phyloP scores from a whole-genome alignment of 169 alveolate genomes.

The Plasmodium gaboni region DNA sequence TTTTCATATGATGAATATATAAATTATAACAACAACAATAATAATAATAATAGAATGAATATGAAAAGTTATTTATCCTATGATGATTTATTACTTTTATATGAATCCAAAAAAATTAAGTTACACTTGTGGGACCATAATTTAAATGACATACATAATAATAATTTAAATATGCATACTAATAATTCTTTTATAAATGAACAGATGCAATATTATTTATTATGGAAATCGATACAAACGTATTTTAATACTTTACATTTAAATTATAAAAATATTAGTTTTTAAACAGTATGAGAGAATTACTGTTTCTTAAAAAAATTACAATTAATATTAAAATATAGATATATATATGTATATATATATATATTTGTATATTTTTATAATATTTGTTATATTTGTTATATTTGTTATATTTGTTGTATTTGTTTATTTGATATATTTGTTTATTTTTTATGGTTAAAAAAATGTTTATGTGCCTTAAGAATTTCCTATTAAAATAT shows the following conservation, averaged over 20 bases:
- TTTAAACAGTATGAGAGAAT: not conserved
- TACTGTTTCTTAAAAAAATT: not conserved
- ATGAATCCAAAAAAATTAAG: slow-evolving; percentile 29
- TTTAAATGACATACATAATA: slow-evolving; percentile 6
- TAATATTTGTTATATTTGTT: too few relatives aligned
- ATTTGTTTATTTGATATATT: too few relatives aligned
- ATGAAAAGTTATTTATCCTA: not conserved
- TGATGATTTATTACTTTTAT: slow-evolving; percentile 27
- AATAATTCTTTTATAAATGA: not conserved
- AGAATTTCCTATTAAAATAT: too few relatives aligned
- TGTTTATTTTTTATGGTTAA: too few relatives aligned
- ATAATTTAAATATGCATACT: not conserved
- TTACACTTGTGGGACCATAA: slow-evolving; percentile 30
- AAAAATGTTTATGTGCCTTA: too few relatives aligned
- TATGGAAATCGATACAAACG: slow-evolving; percentile 61
- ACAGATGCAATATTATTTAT: slow-evolving; percentile 4
- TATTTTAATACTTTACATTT: slow-evolving; percentile 11
- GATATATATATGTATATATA: not conserved
- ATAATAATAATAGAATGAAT: not conserved
- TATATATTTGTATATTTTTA: too few relatives aligned
- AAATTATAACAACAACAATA: too few relatives aligned
- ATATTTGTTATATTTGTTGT: too few relatives aligned
- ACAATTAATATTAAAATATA: not conserved
- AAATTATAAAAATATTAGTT: not conserved
- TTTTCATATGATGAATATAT: too few relatives aligned